Percentiles rank a stretch among this genome's conserved stretches.
Conservation (phyloP, 1,284 basidiomycete species). For the Leccinum angustisporum region DNA sequence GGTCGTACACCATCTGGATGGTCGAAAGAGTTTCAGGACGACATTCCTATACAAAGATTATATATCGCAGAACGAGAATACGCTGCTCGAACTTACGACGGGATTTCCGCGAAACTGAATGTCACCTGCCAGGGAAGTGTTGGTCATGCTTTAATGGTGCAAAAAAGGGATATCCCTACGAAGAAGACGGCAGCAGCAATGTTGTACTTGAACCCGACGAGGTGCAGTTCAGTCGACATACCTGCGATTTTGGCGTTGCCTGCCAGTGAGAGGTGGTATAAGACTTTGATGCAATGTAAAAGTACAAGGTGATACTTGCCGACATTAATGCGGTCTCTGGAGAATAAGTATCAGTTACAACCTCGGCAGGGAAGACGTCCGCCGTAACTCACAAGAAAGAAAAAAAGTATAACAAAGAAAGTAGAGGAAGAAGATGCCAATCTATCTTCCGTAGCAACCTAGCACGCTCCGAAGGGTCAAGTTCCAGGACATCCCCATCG, state of each 20-base stretch:
- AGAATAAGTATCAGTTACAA: slow-evolving; percentile 1
- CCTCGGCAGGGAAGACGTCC: background rate
- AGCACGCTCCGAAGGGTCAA: slow-evolving; percentile 33
- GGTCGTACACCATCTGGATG: slow-evolving; percentile 48
- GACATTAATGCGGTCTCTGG: slow-evolving; percentile 40
- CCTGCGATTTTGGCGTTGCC: slow-evolving; percentile 41
- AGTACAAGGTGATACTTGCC: slow-evolving; percentile 19
- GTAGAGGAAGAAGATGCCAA: slow-evolving; percentile 47
- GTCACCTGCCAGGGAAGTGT: slow-evolving; percentile 36
- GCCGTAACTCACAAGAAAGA: slow-evolving; percentile 48
- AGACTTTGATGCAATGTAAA: background rate
- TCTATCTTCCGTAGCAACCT: slow-evolving; percentile 51
- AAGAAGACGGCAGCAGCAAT: slow-evolving; percentile 50
- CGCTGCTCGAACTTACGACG: slow-evolving; percentile 39
- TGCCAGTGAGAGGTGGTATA: slow-evolving; percentile 7
- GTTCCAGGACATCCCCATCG: slow-evolving; percentile 2
- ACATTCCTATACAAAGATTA: slow-evolving; percentile 39
- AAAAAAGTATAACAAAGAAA: slow-evolving; percentile 58
- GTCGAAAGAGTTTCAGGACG: slow-evolving; percentile 44
- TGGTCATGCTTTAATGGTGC: background rate
- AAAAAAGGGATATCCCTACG: slow-evolving; percentile 30
- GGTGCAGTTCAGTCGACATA: slow-evolving; percentile 41
- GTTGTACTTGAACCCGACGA: slow-evolving; percentile 46
- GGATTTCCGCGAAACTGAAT: slow-evolving; percentile 48
- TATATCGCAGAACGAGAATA: background rate